phyloP scores from a whole-genome alignment of 352 stramenopile genomes.

The Pythium coloratum region DNA sequence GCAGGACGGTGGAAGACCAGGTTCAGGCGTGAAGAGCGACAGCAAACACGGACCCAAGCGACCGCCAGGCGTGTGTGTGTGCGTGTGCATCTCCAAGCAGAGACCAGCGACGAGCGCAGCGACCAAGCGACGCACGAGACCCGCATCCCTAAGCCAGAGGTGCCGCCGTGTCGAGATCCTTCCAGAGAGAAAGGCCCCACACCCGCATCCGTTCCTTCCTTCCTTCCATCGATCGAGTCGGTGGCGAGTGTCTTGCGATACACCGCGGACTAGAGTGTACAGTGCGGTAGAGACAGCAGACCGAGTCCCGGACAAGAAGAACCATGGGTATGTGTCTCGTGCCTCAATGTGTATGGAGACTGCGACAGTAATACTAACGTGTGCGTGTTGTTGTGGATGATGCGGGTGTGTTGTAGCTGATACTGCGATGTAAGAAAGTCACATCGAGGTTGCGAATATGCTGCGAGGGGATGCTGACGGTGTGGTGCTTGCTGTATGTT shows the following conservation, averaged over 20 bases:
- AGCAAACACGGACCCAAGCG: not conserved
- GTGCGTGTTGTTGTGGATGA: not conserved
- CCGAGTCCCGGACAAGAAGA: not conserved
- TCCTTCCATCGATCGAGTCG: not conserved
- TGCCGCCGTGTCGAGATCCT: not conserved
- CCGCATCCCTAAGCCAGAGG: not conserved
- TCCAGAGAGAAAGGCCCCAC: not conserved
- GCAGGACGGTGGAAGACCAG: constrained; percentile 1
- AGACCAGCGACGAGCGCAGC: not conserved
- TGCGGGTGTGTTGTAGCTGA: constrained; percentile 10
- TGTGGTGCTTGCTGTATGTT: not conserved
- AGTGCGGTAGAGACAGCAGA: not conserved
- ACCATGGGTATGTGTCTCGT: not conserved
- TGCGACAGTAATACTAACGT: not conserved
- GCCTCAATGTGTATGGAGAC: not conserved
- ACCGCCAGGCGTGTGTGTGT: not conserved
- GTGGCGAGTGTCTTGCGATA: not conserved
- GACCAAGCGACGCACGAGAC: not conserved
- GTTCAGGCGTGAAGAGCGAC: not conserved
- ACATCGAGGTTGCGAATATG: too few relatives aligned
- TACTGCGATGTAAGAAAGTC: constrained; percentile 12
- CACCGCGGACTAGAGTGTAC: not conserved
- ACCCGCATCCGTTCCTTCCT: not conserved
- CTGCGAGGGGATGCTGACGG: not conserved
- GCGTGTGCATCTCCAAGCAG: not conserved